A percentile compares a stretch with the other conserved stretches of the same genome.
Evolutionary conservation across 768 basidiomycete genomes (phyloP).

Genomic region (Trametes cinnabarina): DNA sequence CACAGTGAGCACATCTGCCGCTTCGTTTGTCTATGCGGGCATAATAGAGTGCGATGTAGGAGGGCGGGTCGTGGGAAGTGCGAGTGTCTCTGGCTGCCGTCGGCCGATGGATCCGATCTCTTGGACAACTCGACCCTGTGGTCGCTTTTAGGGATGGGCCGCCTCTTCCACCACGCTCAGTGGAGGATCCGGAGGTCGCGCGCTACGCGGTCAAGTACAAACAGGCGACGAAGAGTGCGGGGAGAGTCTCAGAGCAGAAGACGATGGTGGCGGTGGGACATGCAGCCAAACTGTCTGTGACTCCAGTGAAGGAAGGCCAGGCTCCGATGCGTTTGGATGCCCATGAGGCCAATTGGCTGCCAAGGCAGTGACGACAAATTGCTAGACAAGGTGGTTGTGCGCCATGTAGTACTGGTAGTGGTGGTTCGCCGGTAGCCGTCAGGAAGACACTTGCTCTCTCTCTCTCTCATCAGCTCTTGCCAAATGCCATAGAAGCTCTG

Average conservation of each 20-base stretch:
- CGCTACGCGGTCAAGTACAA: constrained; percentile 10
- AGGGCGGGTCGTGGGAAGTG: constrained; percentile 61
- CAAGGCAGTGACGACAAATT: neutral
- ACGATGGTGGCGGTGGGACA: constrained; percentile 45
- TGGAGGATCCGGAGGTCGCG: constrained; percentile 39
- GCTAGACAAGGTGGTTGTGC: neutral
- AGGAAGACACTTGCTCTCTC: too few species aligned
- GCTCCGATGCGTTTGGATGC: constrained; percentile 36
- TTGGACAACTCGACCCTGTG: constrained; percentile 44
- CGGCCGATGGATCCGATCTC: constrained; percentile 53
- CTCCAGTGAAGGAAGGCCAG: constrained; percentile 41
- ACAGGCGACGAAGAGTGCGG: neutral
- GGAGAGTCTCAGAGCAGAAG: neutral
- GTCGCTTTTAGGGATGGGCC: constrained; percentile 41
- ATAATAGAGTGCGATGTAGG: constrained; percentile 32
- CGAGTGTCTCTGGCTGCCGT: constrained; percentile 57
- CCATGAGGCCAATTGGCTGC: constrained; percentile 32
- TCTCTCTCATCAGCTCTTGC: too few species aligned
- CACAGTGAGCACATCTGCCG: constrained; percentile 42
- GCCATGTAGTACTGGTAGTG: too few species aligned
- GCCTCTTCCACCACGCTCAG: constrained; percentile 37
- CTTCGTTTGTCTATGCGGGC: neutral
- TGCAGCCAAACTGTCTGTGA: constrained; percentile 41
- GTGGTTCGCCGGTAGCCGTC: too few species aligned
- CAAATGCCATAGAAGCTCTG: too few species aligned